Evolutionary conservation across 495 filamentous ascomycete genomes (phyloP).

Genomic region (Annulohypoxylon stygium): DNA sequence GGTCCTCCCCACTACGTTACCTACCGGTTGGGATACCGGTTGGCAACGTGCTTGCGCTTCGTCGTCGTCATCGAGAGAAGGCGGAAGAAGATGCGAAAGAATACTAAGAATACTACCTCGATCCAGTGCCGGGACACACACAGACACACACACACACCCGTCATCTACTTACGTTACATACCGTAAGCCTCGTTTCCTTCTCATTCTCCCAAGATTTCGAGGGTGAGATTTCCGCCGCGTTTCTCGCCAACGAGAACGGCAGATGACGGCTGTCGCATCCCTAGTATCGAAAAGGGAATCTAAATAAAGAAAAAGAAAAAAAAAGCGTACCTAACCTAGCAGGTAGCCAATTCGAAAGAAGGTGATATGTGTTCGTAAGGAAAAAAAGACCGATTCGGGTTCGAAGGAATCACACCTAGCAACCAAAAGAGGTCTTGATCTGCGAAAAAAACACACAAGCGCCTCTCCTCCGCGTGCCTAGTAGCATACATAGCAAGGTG

Average conservation of each 20-base stretch:
- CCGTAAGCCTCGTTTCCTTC: neutral
- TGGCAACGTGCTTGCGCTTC: constrained; percentile 26
- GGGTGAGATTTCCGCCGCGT: constrained; percentile 12
- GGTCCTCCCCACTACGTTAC: constrained; percentile 8
- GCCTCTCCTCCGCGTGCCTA: constrained; percentile 17
- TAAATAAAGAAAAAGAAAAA: constrained; percentile 17
- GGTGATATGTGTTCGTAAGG: constrained; percentile 16
- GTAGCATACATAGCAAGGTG: neutral
- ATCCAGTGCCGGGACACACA: constrained; percentile 6
- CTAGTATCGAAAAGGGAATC: neutral
- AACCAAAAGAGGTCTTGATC: constrained; percentile 36
- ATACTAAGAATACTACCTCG: constrained; percentile 39
- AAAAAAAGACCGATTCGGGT: constrained; percentile 28
- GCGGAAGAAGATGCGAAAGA: constrained; percentile 8
- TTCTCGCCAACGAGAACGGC: neutral
- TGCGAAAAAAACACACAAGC: constrained; percentile 5
- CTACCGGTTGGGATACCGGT: constrained; percentile 30
- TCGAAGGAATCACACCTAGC: constrained; percentile 34
- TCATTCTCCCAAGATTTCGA: constrained; percentile 9
- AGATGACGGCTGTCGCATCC: constrained; percentile 10
- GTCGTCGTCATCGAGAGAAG: constrained; percentile 26
- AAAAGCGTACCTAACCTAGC: neutral
- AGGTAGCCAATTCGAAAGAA: neutral
- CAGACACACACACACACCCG: neutral
- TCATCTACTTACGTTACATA: constrained; percentile 13